phyloP scores from a whole-genome alignment of 495 filamentous ascomycete genomes.

The Talaromyces trachyspermus region DNA sequence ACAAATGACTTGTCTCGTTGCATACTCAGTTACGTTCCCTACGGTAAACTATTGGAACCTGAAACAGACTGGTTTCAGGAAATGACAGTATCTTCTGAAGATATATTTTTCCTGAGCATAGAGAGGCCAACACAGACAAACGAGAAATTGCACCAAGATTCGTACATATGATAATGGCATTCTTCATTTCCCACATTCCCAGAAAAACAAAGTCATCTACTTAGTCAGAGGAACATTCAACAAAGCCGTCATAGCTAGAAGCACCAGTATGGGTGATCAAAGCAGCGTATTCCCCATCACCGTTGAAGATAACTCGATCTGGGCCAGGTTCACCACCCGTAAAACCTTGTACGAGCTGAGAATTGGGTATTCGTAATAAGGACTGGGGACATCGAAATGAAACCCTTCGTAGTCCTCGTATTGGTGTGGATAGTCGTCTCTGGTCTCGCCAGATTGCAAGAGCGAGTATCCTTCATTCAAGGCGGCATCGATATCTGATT shows the following conservation, averaged over 20 bases:
- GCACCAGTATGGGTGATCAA: slow-evolving; percentile 66
- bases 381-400: slow-evolving; percentile 51
- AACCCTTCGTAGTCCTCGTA: slow-evolving; percentile 74
- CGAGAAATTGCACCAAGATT: too few species aligned
- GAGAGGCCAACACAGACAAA: too few species aligned
- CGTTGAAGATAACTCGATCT: slow-evolving; percentile 65
- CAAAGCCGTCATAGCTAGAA: slow-evolving; percentile 53
- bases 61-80: too few species aligned
- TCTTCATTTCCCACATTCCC: too few species aligned
- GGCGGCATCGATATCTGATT: slow-evolving; percentile 40
- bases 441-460: slow-evolving; percentile 35
- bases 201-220: too few species aligned
- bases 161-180: too few species aligned
- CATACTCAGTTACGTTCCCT: too few species aligned
- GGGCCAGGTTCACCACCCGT: slow-evolving; percentile 59
- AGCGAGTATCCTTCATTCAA: slow-evolving; percentile 41
- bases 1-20: too few species aligned
- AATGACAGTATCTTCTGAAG: too few species aligned
- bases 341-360: slow-evolving; percentile 47
- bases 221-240: too few species aligned
- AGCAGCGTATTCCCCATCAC: slow-evolving; percentile 40
- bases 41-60: too few species aligned
- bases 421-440: slow-evolving; percentile 57
- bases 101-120: too few species aligned
- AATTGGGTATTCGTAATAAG: slow-evolving; percentile 71